phyloP scores from a whole-genome alignment of 2,329 filamentous ascomycete genomes.

The Cladosporium velox region DNA sequence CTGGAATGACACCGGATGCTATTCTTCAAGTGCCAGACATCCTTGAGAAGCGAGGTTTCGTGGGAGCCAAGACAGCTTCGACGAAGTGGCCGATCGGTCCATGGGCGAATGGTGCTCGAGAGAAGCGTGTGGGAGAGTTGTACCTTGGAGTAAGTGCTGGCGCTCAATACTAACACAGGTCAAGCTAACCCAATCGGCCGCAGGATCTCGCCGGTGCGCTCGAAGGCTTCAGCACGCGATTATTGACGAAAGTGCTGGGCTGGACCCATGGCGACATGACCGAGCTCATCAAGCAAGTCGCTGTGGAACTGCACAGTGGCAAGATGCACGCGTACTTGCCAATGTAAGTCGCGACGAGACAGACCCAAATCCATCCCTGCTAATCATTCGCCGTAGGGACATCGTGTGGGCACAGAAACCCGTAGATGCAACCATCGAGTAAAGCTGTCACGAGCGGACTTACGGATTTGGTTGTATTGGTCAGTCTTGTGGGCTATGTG shows the following conservation, averaged over 20 bases:
- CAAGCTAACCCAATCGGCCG: neutral
- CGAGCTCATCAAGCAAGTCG: conserved; percentile 11
- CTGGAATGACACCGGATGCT: conserved; percentile 11
- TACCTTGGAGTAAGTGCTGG: neutral
- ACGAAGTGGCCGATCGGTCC: conserved; percentile 20
- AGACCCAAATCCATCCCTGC: neutral
- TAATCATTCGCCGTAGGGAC: neutral
- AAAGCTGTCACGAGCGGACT: neutral
- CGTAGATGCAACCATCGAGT: neutral
- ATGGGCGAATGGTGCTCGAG: conserved; percentile 18
- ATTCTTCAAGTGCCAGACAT: conserved; percentile 10
- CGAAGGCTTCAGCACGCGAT: conserved; percentile 22
- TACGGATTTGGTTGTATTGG: too few relatives aligned
- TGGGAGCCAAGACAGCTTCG: neutral
- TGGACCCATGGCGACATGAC: conserved; percentile 20
- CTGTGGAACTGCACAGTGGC: conserved; percentile 18
- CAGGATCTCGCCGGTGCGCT: conserved; percentile 19
- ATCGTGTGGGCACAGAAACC: conserved; percentile 25
- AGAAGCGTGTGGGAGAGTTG: conserved; percentile 21
- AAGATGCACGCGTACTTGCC: conserved; percentile 23
- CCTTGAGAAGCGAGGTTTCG: conserved; percentile 13
- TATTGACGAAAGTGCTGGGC: conserved; percentile 23
- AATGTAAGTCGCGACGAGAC: conserved; percentile 16
- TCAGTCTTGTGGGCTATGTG: neutral
- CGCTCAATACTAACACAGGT: neutral